phyloP scores from a whole-genome alignment of 2,329 filamentous ascomycete genomes.

The Stromatinia cepivora region DNA sequence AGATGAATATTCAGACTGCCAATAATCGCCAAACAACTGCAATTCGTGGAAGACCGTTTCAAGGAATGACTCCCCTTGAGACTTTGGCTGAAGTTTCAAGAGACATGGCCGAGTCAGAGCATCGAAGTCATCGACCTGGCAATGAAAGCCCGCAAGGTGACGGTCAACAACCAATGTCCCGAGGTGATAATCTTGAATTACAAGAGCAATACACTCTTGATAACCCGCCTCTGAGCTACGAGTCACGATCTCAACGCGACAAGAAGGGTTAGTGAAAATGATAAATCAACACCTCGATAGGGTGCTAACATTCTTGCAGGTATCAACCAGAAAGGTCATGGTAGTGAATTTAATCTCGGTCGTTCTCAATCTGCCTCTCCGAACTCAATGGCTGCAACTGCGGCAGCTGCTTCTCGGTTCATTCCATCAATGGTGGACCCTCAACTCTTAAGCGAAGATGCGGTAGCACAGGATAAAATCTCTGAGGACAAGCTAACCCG shows the following conservation, averaged over 20 bases:
- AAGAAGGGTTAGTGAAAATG: constrained; percentile 43
- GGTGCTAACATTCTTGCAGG: constrained; percentile 14
- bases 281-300: neutral
- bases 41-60: constrained; percentile 36
- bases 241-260: constrained; percentile 43
- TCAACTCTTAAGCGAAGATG: constrained; percentile 38
- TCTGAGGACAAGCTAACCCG: constrained; percentile 32
- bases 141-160: constrained; percentile 45
- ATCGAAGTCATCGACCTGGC: constrained; percentile 54
- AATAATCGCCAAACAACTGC: constrained; percentile 29
- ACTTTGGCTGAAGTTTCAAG: constrained; percentile 86
- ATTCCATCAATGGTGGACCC: constrained; percentile 41
- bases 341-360: neutral
- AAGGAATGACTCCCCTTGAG: constrained; percentile 73
- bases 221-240: constrained; percentile 54
- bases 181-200: constrained; percentile 48
- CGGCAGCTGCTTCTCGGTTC: constrained; percentile 37
- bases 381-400: constrained; percentile 37
- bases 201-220: constrained; percentile 61
- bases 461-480: constrained; percentile 27
- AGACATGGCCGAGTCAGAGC: constrained; percentile 68
- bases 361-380: constrained; percentile 36
- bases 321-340: constrained; percentile 4
- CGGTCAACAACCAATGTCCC: constrained; percentile 30
- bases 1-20: constrained; percentile 26